Base-by-base conservation (phyloP, 169 alveolate species). In the Neospora caninum region DNA sequence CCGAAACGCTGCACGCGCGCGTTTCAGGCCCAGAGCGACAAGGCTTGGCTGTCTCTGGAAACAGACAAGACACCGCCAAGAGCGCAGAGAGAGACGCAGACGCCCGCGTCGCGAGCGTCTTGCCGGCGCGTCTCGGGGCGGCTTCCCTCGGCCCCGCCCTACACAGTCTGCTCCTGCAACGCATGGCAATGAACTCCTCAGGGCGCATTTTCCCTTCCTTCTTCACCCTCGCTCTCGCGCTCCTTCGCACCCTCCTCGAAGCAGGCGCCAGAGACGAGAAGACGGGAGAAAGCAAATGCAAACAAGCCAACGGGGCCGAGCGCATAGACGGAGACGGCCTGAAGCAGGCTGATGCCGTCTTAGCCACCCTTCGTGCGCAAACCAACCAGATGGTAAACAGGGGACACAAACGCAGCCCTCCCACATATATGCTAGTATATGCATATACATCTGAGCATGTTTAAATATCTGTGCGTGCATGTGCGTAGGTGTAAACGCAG, bases 161-260 rank as follows among this genome's bases (percentile, higher is more conserved):
- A 39, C 89, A 82, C 4, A 27, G 22, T 22, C 89, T 82, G 0
- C 64, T 43, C 7, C 67, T 82, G 6, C 89, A 82, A 36, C 89
- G 67, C 41, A 22, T 29, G 58, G 89, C 64, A 4, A 29, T 29
- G 89, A 38, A 22, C 13, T 64, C 89, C 34, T 41, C 69, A 18
- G 67, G 89, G 18, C 54, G 89, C 41, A 4, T 29, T 34, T 25
- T 82, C 43, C 89, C 89, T 4, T 82, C 89, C 89, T 82, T 43
- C 89, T 82, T 82, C 89, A 22, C 89, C 25, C 89, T 82, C 89
- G 89, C 89, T 0, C 27, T 41, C 41, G 89, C 69, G 34, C 64
- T 82, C 31, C 41, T 82, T 22, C 89, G 64, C 67, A 42, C 89
- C 54, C 69, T 43, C 41, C 53, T 82, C 7, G 36, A 82, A 27